Evolutionary conservation across 352 stramenopile genomes (phyloP).

Genomic region (Pythium aphanidermatum): DNA sequence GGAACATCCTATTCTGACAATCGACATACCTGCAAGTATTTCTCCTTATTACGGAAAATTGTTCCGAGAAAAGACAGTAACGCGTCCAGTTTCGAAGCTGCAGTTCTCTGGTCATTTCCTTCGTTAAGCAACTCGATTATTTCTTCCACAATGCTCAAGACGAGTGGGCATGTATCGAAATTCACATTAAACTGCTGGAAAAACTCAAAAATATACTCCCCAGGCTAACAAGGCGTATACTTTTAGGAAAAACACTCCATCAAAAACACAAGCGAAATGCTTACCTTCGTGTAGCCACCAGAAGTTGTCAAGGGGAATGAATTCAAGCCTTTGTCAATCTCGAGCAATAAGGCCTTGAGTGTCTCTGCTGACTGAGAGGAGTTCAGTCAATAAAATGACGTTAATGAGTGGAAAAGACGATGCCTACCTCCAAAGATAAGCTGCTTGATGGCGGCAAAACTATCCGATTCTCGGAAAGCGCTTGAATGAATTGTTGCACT

Average conservation of each 20-base stretch:
- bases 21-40: constrained; percentile 47
- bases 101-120: constrained; percentile 51
- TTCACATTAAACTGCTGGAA: constrained; percentile 89
- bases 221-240: constrained; percentile 56
- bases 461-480: constrained; percentile 52
- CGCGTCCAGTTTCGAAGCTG: constrained; percentile 70
- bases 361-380: constrained; percentile 63
- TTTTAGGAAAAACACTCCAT: no score
- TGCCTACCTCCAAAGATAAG: constrained; percentile 54
- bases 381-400: background rate
- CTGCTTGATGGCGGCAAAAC: constrained; percentile 39
- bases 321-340: constrained; percentile 82
- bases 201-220: constrained; percentile 89
- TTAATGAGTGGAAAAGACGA: background rate
- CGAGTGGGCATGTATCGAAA: constrained; percentile 83
- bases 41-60: constrained; percentile 81
- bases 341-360: constrained; percentile 70
- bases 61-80: constrained; percentile 82
- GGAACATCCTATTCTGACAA: no score
- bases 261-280: no score
- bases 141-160: constrained; percentile 85
- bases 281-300: constrained; percentile 82
- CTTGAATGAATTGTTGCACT: constrained; percentile 83
- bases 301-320: constrained; percentile 62
- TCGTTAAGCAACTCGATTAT: constrained; percentile 81